These are phyloP conservation scores for Oenanthe sinensis DNA, from an alignment of 129 eudicot genomes.

Conservation along the genomic window DNA sequence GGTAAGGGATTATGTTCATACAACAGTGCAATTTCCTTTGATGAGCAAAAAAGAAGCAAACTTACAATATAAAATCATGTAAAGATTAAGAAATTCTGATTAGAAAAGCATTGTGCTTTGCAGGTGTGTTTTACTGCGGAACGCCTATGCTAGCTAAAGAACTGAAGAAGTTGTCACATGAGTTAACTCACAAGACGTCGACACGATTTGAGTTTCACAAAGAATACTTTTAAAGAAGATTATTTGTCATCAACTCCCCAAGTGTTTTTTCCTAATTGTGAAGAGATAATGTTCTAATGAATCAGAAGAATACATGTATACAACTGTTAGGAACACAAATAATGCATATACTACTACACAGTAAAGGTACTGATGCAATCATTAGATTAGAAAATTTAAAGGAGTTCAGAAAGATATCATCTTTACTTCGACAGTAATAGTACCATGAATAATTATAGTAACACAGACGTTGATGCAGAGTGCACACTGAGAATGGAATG, in stretches of 20 bases:
- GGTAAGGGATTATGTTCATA: slow-evolving; percentile 35
- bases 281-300: not conserved
- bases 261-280: not conserved
- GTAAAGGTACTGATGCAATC: slow-evolving; percentile 18
- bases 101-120: slow-evolving; percentile 13
- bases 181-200: slow-evolving; percentile 75
- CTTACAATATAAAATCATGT: not conserved
- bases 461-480: not conserved
- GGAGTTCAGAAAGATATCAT: not conserved
- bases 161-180: slow-evolving; percentile 71
- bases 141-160: slow-evolving; percentile 83
- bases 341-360: slow-evolving; percentile 10
- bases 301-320: slow-evolving; percentile 3
- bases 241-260: not conserved
- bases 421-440: not conserved
- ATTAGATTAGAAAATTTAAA: not conserved
- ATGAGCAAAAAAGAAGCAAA: not conserved
- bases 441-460: not conserved
- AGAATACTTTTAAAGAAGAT: slow-evolving; percentile 59
- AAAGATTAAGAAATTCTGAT: not conserved
- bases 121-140: slow-evolving; percentile 98
- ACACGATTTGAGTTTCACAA: slow-evolving; percentile 96
- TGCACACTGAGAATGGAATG: not conserved
- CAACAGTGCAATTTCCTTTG: not conserved
- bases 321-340: not conserved